A percentile compares a stretch with the other conserved stretches of the same genome.
These are phyloP conservation scores for Geotrichum bryndzae DNA, from an alignment of 1,139 yeast genomes.

Conservation along the genomic window DNA sequence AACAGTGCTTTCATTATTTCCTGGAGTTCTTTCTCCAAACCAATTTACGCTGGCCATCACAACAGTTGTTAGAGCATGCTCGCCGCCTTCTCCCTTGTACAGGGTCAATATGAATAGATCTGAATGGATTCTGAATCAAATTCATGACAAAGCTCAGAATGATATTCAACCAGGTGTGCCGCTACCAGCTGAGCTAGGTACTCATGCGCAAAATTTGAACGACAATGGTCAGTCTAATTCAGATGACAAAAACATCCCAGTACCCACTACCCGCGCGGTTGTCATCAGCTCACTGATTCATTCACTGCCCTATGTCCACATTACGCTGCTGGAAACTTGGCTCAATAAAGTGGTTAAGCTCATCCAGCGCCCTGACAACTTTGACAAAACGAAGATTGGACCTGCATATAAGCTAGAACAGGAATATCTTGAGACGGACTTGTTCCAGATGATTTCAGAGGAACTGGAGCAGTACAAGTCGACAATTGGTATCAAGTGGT, in stretches of 20 bases:
- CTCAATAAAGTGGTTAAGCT: constrained; percentile 43
- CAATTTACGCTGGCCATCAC: constrained; percentile 58
- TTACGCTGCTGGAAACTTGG: constrained; percentile 44
- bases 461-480: constrained; percentile 54
- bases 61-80: constrained; percentile 48
- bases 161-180: constrained; percentile 32
- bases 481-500: constrained; percentile 61
- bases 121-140: constrained; percentile 39
- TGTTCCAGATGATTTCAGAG: constrained; percentile 43
- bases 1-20: constrained; percentile 49
- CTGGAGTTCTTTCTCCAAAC: constrained; percentile 46
- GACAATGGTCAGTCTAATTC: constrained; percentile 18
- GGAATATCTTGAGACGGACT: constrained; percentile 31
- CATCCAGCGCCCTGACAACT: constrained; percentile 31
- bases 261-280: constrained; percentile 47
- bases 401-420: constrained; percentile 29
- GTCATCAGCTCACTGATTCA: constrained; percentile 45
- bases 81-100: constrained; percentile 40
- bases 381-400: constrained; percentile 10
- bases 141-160: constrained; percentile 36
- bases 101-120: constrained; percentile 34
- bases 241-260: constrained; percentile 34
- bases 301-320: constrained; percentile 51
- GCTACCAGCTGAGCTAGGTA: constrained; percentile 35
- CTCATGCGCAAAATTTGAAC: constrained; percentile 28